Base-by-base conservation (phyloP, 805 yeast species). In the Cyberlindnera nakhonratchasimensis region DNA sequence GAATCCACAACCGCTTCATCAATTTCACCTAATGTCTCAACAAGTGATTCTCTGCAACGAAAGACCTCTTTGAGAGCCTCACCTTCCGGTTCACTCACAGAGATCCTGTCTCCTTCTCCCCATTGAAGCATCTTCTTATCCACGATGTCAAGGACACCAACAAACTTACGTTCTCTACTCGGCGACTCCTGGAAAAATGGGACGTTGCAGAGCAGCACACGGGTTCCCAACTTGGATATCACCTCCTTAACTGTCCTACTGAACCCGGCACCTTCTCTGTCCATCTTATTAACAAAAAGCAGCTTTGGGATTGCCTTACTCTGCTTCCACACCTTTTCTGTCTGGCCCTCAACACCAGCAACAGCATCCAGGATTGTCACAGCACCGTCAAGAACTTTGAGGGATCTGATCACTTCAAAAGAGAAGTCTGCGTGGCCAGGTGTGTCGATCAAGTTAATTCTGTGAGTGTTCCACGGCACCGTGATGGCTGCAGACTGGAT, bases 351-450 rank as follows among this genome's bases (percentile, higher is more conserved):
- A 1, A 93, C 99, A 11, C 99, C 99, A 2, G 96, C 97, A 8
- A 91, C 98, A 1, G 86, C 96, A 66, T 93, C 99, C 39, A 93
- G 64, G 9, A 93, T 86, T 0, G 96, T 84, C 7, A 93, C 95
- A 1, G 91, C 95, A 4, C 98, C 97, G 65, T 93, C 99, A 9
- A 93, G 67, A 2, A 93, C 97, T 48, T 96, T 74, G 43, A 93
- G 71, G 0, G 98, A 82, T 42, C 97, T 68, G 2, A 79, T 86
- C 5, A 93, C 99, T 63, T 93, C 99, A 61, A 90, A 93, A 0
- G 95, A 86, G 62, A 93, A 93, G 64, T 93, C 99, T 0, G 96
- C 97, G 64, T 93, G 99, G 0, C 99, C 99, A 0, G 99, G 99
- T 0, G 99, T 93, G 61, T 93, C 99, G 19, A 93, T 89, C 43